Base-by-base conservation (phyloP, 2,329 filamentous ascomycete species). In the Alternaria sp. region DNA sequence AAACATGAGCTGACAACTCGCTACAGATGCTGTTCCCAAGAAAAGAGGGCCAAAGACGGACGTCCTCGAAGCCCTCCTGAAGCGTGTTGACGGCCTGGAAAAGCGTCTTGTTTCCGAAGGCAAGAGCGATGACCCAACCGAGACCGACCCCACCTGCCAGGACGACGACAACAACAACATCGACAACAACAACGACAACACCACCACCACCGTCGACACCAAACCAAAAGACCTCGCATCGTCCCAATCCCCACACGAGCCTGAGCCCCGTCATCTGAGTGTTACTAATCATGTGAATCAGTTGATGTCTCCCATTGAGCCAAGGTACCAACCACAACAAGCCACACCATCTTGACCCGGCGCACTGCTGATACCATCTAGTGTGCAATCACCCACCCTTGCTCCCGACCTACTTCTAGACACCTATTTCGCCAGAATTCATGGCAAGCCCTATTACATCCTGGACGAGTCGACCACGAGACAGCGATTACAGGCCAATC, bases 21-120 rank as follows among this genome's bases (percentile, higher is more conserved):
- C 54, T 58, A 13, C 60, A 93, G 92, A 96, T 81, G 92, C 92
- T 26, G 87, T 95, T 17, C 92, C 92, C 0, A 96, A 96, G 80
- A 96, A 96, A 77, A 85, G 92, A 74, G 92, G 92, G 0, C 92
- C 92, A 3, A 96, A 96, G 78, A 96, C 92, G 28, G 92, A 96
- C 74, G 91, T 96, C 4, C 81, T 96, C 31, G 92, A 96, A 75
- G 91, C 92, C 1, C 80, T 96, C 8, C 74, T 96, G 58, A 96
- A 94, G 77, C 85, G 92, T 52, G 92, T 96, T 2, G 92, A 96
- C 74, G 92, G 92, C 1, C 81, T 96, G 50, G 92, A 96, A 75
- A 91, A 90, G 72, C 87, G 89, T 62, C 81, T 96, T 37, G 91
- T 92, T 73, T 78, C 81, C 29, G 79, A 81, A 61, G 78, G 77